These are phyloP conservation scores for Fusarium torulosum DNA, from an alignment of 2,329 filamentous ascomycete species.

Conservation along the genomic window DNA sequence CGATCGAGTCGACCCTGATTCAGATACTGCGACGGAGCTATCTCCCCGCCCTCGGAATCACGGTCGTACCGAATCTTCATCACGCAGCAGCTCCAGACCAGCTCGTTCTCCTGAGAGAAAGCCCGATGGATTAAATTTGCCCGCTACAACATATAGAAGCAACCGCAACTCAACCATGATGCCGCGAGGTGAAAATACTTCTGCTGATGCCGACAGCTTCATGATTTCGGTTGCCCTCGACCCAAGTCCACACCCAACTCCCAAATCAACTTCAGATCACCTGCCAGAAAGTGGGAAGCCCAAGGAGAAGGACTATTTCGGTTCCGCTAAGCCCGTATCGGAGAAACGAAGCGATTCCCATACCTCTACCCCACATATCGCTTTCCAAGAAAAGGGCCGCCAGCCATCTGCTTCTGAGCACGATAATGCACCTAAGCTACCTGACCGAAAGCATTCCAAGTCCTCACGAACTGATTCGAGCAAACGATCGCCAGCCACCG, in stretches of 20 bases:
- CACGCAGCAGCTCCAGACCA: constrained; percentile 65
- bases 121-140: constrained; percentile 74
- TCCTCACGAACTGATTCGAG: constrained; percentile 59
- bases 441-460: constrained; percentile 56
- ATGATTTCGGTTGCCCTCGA: constrained; percentile 83
- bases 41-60: constrained; percentile 72
- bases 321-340: constrained; percentile 56
- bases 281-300: constrained; percentile 60
- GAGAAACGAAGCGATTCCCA: constrained; percentile 64
- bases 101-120: constrained; percentile 68
- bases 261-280: constrained; percentile 65
- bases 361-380: constrained; percentile 84
- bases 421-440: constrained; percentile 64
- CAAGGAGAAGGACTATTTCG: constrained; percentile 73
- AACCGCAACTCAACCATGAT: constrained; percentile 80
- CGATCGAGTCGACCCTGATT: constrained; percentile 70
- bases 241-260: constrained; percentile 72
- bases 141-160: constrained; percentile 81
- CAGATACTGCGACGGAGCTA: constrained; percentile 76
- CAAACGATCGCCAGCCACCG: constrained; percentile 50
- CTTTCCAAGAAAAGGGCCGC: constrained; percentile 86
- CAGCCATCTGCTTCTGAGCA: constrained; percentile 65
- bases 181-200: constrained; percentile 59
- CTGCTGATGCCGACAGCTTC: constrained; percentile 74
- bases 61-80: constrained; percentile 66